Conservation (phyloP, 2,329 filamentous ascomycete species). For the Neonectria faginata region DNA sequence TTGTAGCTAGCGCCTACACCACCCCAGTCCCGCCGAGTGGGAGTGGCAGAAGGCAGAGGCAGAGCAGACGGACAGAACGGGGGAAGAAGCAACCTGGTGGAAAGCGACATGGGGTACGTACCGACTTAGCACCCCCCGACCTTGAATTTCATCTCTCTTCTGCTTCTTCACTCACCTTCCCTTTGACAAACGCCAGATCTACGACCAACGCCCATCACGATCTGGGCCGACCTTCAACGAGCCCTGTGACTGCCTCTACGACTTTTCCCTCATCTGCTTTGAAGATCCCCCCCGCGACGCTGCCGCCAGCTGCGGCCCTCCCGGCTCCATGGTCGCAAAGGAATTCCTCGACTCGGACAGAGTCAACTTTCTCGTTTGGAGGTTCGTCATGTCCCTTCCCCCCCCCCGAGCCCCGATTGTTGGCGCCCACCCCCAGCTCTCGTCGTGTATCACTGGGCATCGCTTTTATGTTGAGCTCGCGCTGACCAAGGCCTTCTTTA, state of each 20-base stretch:
- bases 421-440: conserved; percentile 26
- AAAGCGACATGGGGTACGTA: conserved; percentile 43
- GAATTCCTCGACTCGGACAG: conserved; percentile 74
- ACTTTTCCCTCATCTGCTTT: conserved; percentile 26
- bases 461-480: conserved; percentile 31
- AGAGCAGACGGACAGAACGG: conserved; percentile 42
- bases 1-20: conserved; percentile 29
- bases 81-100: conserved; percentile 31
- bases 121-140: conserved; percentile 46
- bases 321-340: conserved; percentile 63
- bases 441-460: conserved; percentile 20
- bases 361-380: conserved; percentile 79
- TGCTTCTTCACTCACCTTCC: conserved; percentile 50
- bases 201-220: conserved; percentile 34
- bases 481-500: conserved; percentile 37
- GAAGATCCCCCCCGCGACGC: conserved; percentile 42
- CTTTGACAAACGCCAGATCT: conserved; percentile 37
- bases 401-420: conserved; percentile 40
- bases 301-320: conserved; percentile 51
- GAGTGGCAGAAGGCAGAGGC: conserved; percentile 33
- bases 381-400: conserved; percentile 62
- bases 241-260: conserved; percentile 31
- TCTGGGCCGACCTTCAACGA: conserved; percentile 35
- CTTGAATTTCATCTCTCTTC: conserved; percentile 52
- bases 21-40: conserved; percentile 40